Base-by-base conservation (phyloP, 2,329 filamentous ascomycete species). In the Penicillium sp. region DNA sequence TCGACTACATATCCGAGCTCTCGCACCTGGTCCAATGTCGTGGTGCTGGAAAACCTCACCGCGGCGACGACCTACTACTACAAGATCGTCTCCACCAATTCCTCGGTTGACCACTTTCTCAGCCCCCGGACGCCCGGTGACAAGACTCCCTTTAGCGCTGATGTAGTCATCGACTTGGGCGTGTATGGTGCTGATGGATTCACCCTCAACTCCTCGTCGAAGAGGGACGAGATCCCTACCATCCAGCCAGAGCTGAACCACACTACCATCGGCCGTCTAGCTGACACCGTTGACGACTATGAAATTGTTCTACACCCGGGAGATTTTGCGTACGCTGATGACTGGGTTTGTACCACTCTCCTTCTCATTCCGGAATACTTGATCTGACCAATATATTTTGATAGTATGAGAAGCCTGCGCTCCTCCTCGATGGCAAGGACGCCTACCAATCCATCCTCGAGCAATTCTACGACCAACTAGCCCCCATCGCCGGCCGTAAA, bases 61-160 rank as follows among this genome's bases (percentile, higher is more conserved):
- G 76, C 82, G 0, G 81, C 77, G 0, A 83, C 81, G 1, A 82
- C 75, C 0, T 85, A 85, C 67, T 85, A 82, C 71, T 85, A 85
- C 72, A 76, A 82, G 70, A 83, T 84, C 49, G 73, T 72, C 8
- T 83, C 81, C 2, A 78, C 74, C 26, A 85, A 85, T 68, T 82
- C 82, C 0, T 81, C 65, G 3, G 70, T 81, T 8, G 75, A 78
- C 33, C 75, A 79, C 40, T 85, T 85, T 67, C 63, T 81, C 49
- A 84, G 79, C 60, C 77, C 80, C 3, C 78, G 82, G 0, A 58
- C 69, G 3, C 72, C 82, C 0, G 83, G 83, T 16, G 82, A 85
- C 68, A 75, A 69, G 52, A 81, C 78, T 0, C 72, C 82, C 0
- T 86, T 84, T 65, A 73, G 71, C 30, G 73, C 82, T 58, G 77